Evolutionary conservation across 2,329 filamentous ascomycete genomes (phyloP).

Genomic region (Aspergillus calidoustus): DNA sequence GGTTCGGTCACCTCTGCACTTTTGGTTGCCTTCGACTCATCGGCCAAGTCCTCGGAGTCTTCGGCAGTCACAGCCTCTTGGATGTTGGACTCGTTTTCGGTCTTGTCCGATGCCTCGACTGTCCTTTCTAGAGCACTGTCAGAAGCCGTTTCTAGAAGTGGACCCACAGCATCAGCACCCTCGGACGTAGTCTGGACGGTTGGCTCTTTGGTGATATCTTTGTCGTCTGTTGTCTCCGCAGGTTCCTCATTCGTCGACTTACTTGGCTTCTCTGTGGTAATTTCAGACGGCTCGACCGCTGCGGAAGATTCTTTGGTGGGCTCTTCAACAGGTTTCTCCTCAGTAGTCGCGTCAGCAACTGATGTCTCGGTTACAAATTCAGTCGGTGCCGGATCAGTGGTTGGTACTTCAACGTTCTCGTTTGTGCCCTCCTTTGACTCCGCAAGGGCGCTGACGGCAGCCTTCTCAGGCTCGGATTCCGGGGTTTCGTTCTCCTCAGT

Average conservation of each 20-base stretch:
- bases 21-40: neutral
- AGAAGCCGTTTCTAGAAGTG: conserved; percentile 12
- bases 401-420: conserved; percentile 12
- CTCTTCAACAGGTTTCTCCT: conserved; percentile 7
- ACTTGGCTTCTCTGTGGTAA: neutral
- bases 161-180: neutral
- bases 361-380: conserved; percentile 7
- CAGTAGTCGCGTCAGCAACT: conserved; percentile 1
- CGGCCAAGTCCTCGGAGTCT: neutral
- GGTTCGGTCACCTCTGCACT: neutral
- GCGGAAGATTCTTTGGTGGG: conserved; percentile 3
- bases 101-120: conserved; percentile 8
- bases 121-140: neutral
- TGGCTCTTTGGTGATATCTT: conserved; percentile 3
- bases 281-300: neutral
- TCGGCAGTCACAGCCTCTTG: neutral
- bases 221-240: conserved; percentile 2
- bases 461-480: conserved; percentile 14
- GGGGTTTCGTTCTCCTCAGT: conserved; percentile 12
- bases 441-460: neutral
- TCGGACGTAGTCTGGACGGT: neutral
- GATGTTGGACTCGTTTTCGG: neutral
- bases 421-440: conserved; percentile 13
- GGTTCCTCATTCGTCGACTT: conserved; percentile 5
- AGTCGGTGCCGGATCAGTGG: conserved; percentile 6